Percentiles rank a stretch among this genome's conserved stretches.
Evolutionary conservation across 1,139 yeast species (phyloP).

Genomic region (Barnettozyma hawaiiensis): DNA sequence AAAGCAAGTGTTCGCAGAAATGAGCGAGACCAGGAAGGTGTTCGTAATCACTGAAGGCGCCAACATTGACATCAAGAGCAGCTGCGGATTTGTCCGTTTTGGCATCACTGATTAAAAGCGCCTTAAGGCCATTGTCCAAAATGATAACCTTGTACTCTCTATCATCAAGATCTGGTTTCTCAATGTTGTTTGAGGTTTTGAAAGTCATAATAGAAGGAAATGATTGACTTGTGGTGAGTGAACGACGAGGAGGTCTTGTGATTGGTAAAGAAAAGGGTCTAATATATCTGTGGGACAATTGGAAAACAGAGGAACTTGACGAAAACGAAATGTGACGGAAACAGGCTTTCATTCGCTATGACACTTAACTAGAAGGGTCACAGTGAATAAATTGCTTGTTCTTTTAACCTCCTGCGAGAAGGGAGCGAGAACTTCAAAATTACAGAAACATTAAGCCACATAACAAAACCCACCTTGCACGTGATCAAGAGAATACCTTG

Average conservation of each 20-base stretch:
- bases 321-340: neutral
- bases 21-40: conserved; percentile 86
- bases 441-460: too few species aligned
- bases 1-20: conserved; percentile 90
- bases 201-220: conserved; percentile 16
- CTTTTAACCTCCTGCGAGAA: neutral
- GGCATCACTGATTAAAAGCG: conserved; percentile 74
- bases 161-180: conserved; percentile 69
- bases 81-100: conserved; percentile 92
- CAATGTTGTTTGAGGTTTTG: conserved; percentile 27
- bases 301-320: neutral
- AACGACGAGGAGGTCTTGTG: neutral
- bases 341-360: conserved; percentile 2
- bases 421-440: neutral
- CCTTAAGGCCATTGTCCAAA: conserved; percentile 65
- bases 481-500: too few species aligned
- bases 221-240: neutral
- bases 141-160: conserved; percentile 64
- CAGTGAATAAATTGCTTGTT: neutral
- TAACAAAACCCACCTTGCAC: too few species aligned
- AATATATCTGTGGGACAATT: neutral
- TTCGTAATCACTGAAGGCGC: conserved; percentile 77
- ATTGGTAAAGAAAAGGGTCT: too few species aligned
- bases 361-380: neutral
- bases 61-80: conserved; percentile 86